These are phyloP conservation scores for Dictyostelium discoideum DNA, from an alignment of 78 protist genomes.

Conservation along the genomic window DNA sequence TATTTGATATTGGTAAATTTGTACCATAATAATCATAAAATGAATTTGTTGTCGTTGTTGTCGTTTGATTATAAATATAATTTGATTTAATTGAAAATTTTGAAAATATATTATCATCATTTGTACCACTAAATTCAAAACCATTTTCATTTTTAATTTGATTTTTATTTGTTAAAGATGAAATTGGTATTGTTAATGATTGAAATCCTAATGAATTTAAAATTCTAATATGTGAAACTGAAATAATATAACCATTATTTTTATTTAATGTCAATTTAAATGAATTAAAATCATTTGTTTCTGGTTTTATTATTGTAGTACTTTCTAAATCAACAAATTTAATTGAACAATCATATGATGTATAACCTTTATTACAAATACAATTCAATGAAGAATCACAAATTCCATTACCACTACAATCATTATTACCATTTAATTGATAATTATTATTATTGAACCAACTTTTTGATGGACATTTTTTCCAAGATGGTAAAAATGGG, in stretches of 20 bases:
- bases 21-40: not conserved
- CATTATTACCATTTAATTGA: not conserved
- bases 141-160: not conserved
- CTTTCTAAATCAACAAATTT: not conserved
- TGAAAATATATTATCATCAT: not conserved
- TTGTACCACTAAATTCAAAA: not conserved
- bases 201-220: not conserved
- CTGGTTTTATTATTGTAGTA: not conserved
- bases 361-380: not conserved
- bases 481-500: not conserved
- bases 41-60: not conserved
- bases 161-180: not conserved
- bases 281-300: not conserved
- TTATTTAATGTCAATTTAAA: not conserved
- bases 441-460: not conserved
- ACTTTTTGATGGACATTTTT: not conserved
- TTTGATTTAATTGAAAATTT: not conserved
- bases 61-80: not conserved
- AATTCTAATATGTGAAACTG: not conserved
- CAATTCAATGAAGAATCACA: not conserved
- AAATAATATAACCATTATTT: not conserved
- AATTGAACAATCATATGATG: constrained; percentile 3
- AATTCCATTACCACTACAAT: not conserved
- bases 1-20: constrained; percentile 4
- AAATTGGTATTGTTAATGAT: not conserved